phyloP scores from a whole-genome alignment of 768 basidiomycete species.

The Glaciozyma antarctica region DNA sequence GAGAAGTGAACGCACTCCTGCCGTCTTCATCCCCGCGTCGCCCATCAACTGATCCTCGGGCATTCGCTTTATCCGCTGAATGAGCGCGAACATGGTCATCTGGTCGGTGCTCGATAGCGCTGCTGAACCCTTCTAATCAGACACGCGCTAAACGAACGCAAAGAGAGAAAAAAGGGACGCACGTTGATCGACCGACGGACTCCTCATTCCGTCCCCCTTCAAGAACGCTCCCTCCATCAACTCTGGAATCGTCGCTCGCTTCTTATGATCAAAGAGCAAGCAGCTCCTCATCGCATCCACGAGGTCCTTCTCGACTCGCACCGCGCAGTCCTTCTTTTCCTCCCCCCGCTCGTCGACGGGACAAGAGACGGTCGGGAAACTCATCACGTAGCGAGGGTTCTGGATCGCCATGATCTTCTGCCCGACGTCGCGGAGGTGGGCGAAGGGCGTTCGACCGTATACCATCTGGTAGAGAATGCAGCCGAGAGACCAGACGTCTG shows the following conservation, averaged over 20 bases:
- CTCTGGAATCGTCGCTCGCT: slow-evolving; percentile 76
- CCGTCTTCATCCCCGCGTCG: too few relatives aligned
- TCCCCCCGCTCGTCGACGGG: slow-evolving; percentile 47
- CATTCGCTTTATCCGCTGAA: too few relatives aligned
- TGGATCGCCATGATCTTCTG: slow-evolving; percentile 94
- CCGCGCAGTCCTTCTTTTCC: slow-evolving; percentile 58
- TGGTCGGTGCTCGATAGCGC: too few relatives aligned
- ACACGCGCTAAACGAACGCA: too few relatives aligned
- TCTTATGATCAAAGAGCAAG: slow-evolving; percentile 65
- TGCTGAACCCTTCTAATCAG: too few relatives aligned
- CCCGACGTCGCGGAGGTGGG: slow-evolving; percentile 59
- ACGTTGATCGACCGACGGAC: not conserved
- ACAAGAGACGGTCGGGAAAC: slow-evolving; percentile 61
- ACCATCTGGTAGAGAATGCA: slow-evolving; percentile 99
- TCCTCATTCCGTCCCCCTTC: slow-evolving; percentile 11
- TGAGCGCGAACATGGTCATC: too few relatives aligned
- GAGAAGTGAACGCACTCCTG: too few relatives aligned
- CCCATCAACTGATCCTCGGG: too few relatives aligned
- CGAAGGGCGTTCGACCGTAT: slow-evolving; percentile 87
- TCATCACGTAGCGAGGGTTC: slow-evolving; percentile 61
- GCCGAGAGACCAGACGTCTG: slow-evolving; percentile 95
- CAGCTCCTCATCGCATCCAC: slow-evolving; percentile 75
- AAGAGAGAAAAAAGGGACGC: too few relatives aligned
- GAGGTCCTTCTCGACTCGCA: slow-evolving; percentile 62
- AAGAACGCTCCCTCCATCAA: slow-evolving; percentile 46